These are phyloP conservation scores for Aspergillus ostianus DNA, from an alignment of 495 filamentous ascomycete species.

Conservation along the genomic window DNA sequence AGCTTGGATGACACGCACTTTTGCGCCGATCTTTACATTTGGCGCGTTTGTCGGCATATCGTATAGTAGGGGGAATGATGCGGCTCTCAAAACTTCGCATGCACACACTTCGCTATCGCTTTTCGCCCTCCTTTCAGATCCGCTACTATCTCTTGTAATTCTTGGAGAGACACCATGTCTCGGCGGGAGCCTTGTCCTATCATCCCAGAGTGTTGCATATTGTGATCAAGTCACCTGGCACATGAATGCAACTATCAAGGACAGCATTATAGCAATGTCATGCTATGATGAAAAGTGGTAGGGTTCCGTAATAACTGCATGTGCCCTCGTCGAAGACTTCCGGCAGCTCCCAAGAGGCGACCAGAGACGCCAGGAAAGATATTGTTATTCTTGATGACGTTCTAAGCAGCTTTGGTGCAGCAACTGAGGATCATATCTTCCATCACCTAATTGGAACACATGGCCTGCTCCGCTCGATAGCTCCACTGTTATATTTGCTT, in stretches of 20 bases:
- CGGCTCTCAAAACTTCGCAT: constrained; percentile 47
- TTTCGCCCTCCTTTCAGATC: constrained; percentile 57
- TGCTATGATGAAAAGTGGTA: constrained; percentile 58
- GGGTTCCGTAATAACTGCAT: constrained; percentile 60
- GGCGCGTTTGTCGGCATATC: constrained; percentile 50
- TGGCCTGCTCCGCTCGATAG: constrained; percentile 51
- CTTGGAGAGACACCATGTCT: constrained; percentile 53
- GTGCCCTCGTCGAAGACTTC: constrained; percentile 58
- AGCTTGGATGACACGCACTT: constrained; percentile 52
- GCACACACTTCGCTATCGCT: constrained; percentile 62
- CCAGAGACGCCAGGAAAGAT: constrained; percentile 55
- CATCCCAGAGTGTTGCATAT: constrained; percentile 43
- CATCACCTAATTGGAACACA: constrained; percentile 52
- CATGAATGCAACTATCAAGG: constrained; percentile 56
- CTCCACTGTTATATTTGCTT: constrained; percentile 53
- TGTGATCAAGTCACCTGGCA: constrained; percentile 56
- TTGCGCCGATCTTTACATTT: constrained; percentile 53
- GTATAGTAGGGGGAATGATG: constrained; percentile 41
- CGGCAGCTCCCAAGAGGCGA: constrained; percentile 54
- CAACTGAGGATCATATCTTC: constrained; percentile 61
- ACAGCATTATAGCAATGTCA: constrained; percentile 56
- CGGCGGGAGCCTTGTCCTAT: constrained; percentile 41
- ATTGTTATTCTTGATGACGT: constrained; percentile 59
- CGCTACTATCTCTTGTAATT: constrained; percentile 57
- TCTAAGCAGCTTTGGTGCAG: constrained; percentile 58